Evolutionary conservation across 1,284 basidiomycete species (phyloP).

Genomic region (Pseudozyma flocculosa): DNA sequence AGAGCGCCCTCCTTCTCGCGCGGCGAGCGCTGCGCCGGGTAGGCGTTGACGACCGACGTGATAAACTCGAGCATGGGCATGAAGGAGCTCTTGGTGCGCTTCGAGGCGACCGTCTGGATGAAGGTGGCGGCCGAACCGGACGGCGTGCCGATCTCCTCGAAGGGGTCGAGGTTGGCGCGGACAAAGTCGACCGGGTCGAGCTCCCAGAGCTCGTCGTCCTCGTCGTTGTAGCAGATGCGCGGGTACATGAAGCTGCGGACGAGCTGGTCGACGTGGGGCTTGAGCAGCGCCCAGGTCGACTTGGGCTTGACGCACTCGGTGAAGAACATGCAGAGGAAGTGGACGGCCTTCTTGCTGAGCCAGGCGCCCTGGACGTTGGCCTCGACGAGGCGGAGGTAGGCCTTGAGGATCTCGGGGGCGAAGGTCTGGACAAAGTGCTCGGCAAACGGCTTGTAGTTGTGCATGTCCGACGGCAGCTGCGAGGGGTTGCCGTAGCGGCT

Average conservation of each 20-base stretch:
- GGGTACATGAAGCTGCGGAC: conserved; percentile 54
- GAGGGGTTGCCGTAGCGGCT: conserved; percentile 54
- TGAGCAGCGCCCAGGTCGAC: conserved; percentile 52
- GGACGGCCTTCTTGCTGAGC: conserved; percentile 47
- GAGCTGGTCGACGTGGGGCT: conserved; percentile 48
- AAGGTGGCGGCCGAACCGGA: conserved; percentile 38
- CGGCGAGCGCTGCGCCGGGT: conserved; percentile 35
- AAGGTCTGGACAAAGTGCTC: conserved; percentile 51
- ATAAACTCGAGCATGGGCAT: conserved; percentile 53
- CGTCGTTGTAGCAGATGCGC: conserved; percentile 47
- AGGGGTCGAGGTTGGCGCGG: conserved; percentile 46
- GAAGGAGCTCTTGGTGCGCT: conserved; percentile 52
- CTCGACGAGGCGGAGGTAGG: conserved; percentile 51
- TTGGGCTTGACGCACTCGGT: conserved; percentile 55
- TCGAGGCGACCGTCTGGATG: conserved; percentile 41
- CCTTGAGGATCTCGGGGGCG: conserved; percentile 56
- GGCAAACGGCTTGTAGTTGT: conserved; percentile 55
- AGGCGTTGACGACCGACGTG: conserved; percentile 48
- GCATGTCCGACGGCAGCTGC: conserved; percentile 50
- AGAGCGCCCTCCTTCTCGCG: conserved; percentile 55
- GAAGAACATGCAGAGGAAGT: conserved; percentile 52
- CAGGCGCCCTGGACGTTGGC: conserved; percentile 35
- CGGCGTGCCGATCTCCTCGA: conserved; percentile 48
- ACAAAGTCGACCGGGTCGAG: conserved; percentile 54
- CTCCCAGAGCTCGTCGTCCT: conserved; percentile 55